Conservation (phyloP, 805 yeast species). For the Saturnispora halmiae region DNA sequence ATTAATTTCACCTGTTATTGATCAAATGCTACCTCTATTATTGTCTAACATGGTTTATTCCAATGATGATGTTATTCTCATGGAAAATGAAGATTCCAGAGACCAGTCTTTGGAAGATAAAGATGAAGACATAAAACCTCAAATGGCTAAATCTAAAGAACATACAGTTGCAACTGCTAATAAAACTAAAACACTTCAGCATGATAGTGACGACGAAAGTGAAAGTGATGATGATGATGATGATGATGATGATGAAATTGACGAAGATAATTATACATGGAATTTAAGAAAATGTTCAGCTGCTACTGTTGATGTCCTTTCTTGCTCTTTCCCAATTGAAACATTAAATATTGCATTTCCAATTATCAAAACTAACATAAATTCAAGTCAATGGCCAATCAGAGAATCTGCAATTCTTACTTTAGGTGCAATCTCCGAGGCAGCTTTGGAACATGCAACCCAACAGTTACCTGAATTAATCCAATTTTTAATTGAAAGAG, state of each 20-base stretch:
- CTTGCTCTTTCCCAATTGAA: conserved; percentile 56
- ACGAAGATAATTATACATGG: conserved; percentile 70
- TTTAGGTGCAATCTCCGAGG: conserved; percentile 89
- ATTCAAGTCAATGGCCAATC: conserved; percentile 71
- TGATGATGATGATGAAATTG: conserved; percentile 67
- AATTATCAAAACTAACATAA: conserved; percentile 58
- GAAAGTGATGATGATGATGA: conserved; percentile 50
- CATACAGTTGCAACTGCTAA: conserved; percentile 19
- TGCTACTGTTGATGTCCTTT: conserved; percentile 77
- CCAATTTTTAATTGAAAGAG: conserved; percentile 75
- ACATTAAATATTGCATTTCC: conserved; percentile 68
- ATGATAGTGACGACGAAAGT: conserved; percentile 21
- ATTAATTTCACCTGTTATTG: conserved; percentile 48
- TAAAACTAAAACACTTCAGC: not conserved
- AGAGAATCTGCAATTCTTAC: conserved; percentile 93
- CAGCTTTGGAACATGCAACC: conserved; percentile 64
- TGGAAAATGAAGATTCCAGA: conserved; percentile 55
- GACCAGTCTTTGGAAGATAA: conserved; percentile 77
- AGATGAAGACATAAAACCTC: conserved; percentile 83
- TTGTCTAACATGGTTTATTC: conserved; percentile 80
- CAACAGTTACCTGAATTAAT: conserved; percentile 71
- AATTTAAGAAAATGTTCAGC: conserved; percentile 89
- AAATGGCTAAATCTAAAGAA: conserved; percentile 57
- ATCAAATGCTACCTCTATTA: conserved; percentile 63
- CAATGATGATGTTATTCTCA: conserved; percentile 63